Percentiles rank a stretch among this genome's conserved stretches.
Evolutionary conservation across 2,329 filamentous ascomycete species (phyloP).

Genomic region (Microcyclospora tardicrescens): DNA sequence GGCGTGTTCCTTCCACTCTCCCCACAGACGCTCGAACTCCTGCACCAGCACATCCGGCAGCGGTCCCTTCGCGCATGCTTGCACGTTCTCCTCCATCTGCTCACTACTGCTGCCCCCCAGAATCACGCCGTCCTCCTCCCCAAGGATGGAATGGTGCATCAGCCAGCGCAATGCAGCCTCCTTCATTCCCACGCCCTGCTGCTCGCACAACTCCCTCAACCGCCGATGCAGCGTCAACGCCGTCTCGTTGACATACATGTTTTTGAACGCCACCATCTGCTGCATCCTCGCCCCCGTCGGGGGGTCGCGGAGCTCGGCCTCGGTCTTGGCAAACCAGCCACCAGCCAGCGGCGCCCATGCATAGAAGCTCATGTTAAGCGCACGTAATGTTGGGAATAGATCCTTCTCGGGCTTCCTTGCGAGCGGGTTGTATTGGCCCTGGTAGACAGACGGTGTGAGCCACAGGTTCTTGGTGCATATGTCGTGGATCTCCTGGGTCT

Average conservation of each 20-base stretch:
- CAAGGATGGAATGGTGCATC: slow-evolving; percentile 31
- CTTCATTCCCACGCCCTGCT: slow-evolving; percentile 28
- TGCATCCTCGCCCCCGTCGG: slow-evolving; percentile 14
- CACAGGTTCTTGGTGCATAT: slow-evolving; percentile 32
- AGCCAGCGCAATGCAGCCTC: slow-evolving; percentile 36
- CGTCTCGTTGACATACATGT: slow-evolving; percentile 30
- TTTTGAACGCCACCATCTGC: slow-evolving; percentile 21
- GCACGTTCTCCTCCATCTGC: slow-evolving; percentile 22
- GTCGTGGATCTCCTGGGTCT: slow-evolving; percentile 32
- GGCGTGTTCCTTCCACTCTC: neutral
- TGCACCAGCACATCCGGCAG: slow-evolving; percentile 13
- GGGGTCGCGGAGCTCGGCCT: slow-evolving; percentile 23
- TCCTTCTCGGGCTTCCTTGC: slow-evolving; percentile 30
- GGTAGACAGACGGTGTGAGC: slow-evolving; percentile 33
- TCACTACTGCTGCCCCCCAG: slow-evolving; percentile 23
- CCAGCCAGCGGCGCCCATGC: slow-evolving; percentile 26
- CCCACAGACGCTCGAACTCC: slow-evolving; percentile 13
- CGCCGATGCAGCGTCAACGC: slow-evolving; percentile 31
- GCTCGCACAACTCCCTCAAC: slow-evolving; percentile 22
- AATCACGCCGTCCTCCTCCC: slow-evolving; percentile 26
- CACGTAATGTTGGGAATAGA: slow-evolving; percentile 31
- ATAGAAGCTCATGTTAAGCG: slow-evolving; percentile 32
- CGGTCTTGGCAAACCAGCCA: slow-evolving; percentile 28
- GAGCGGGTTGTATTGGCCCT: slow-evolving; percentile 38
- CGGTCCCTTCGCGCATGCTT: slow-evolving; percentile 14